phyloP scores from a whole-genome alignment of 192 early-diverging fungal species.

The Coemansia umbellata region DNA sequence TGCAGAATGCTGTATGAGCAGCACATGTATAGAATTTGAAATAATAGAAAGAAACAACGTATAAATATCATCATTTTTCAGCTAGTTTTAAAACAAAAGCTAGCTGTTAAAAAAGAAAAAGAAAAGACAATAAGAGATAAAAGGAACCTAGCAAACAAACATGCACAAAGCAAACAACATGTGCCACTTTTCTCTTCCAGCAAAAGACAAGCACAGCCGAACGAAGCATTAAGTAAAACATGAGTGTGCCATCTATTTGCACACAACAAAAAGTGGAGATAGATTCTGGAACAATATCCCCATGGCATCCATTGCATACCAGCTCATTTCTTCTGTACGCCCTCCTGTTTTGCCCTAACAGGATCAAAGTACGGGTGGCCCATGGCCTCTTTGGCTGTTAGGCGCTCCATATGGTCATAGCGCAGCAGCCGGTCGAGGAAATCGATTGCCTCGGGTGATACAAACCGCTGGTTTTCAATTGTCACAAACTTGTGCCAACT shows the following conservation, averaged over 20 bases:
- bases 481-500: slow-evolving; percentile 86
- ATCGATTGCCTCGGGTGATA: slow-evolving; percentile 78
- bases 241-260: slow-evolving; percentile 3
- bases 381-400: slow-evolving; percentile 88
- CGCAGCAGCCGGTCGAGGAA: slow-evolving; percentile 86
- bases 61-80: too few species aligned
- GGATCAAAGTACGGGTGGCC: slow-evolving; percentile 79
- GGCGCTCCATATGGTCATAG: slow-evolving; percentile 91
- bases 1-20: too few species aligned
- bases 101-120: background rate
- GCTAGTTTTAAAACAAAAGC: too few species aligned
- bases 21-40: too few species aligned
- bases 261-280: background rate
- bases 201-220: too few species aligned
- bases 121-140: background rate
- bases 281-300: too few species aligned
- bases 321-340: slow-evolving; percentile 5
- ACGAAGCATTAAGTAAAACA: background rate
- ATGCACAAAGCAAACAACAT: too few species aligned
- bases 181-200: too few species aligned
- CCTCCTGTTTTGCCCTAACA: slow-evolving; percentile 29
- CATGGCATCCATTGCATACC: background rate
- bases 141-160: too few species aligned
- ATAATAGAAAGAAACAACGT: too few species aligned
- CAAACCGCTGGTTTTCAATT: slow-evolving; percentile 79